A percentile compares a stretch with the other conserved stretches of the same genome.
These are phyloP conservation scores for Platanthera guangdongensis DNA, from an alignment of 106 monocot genomes.

Conservation along the genomic window DNA sequence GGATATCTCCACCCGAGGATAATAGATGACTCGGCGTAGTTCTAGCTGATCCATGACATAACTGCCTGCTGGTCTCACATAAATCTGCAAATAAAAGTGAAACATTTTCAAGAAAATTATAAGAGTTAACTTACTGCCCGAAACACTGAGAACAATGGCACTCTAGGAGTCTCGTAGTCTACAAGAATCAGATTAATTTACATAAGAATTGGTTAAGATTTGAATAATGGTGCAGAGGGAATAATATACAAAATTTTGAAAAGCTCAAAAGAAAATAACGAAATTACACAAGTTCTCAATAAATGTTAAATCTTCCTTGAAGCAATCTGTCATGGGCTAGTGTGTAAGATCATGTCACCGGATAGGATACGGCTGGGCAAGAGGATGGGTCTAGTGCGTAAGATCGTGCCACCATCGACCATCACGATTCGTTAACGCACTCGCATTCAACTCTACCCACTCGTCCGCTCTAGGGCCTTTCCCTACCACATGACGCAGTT, in stretches of 20 bases:
- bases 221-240: not conserved
- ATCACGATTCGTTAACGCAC: too few relatives aligned
- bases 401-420: too few relatives aligned
- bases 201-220: not conserved
- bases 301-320: not conserved
- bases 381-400: too few relatives aligned
- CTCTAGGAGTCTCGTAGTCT: too few relatives aligned
- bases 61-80: constrained; percentile 96
- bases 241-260: not conserved
- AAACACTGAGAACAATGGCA: not conserved
- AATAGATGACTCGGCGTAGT: constrained; percentile 46
- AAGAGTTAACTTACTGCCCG: not conserved
- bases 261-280: not conserved
- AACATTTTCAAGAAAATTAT: not conserved
- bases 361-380: too few relatives aligned
- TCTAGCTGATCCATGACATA: constrained; percentile 95
- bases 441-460: too few relatives aligned
- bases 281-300: not conserved
- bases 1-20: constrained; percentile 38
- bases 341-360: too few relatives aligned
- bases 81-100: constrained; percentile 39
- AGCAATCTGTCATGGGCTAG: not conserved
- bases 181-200: not conserved
- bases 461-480: too few relatives aligned
- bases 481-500: too few relatives aligned